Evolutionary conservation across 495 filamentous ascomycete genomes (phyloP).

Genomic region (Haplographium delicatum): DNA sequence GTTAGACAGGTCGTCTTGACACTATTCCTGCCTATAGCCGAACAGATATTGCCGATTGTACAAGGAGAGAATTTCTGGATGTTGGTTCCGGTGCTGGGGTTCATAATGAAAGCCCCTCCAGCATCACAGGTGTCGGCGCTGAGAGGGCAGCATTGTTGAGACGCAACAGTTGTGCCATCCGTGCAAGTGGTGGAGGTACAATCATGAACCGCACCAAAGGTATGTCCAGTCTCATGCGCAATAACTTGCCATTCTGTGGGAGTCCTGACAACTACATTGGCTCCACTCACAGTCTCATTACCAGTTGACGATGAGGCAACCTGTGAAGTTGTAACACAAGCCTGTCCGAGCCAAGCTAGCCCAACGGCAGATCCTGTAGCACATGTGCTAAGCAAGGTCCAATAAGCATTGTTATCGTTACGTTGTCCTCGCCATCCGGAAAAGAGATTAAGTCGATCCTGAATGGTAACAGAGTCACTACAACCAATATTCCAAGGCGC

Average conservation of each 20-base stretch:
- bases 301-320: constrained; percentile 33
- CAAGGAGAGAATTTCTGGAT: constrained; percentile 82
- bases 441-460: constrained; percentile 78
- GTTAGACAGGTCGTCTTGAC: constrained; percentile 72
- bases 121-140: constrained; percentile 68
- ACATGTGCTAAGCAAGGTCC: constrained; percentile 88
- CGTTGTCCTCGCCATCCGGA: constrained; percentile 75
- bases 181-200: constrained; percentile 66
- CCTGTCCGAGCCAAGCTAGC: constrained; percentile 86
- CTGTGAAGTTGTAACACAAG: constrained; percentile 61
- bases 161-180: constrained; percentile 50
- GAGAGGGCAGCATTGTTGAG: constrained; percentile 85
- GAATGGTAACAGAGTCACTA: constrained; percentile 54
- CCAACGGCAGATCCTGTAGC: constrained; percentile 83
- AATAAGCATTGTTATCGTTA: constrained; percentile 79
- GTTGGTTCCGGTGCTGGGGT: constrained; percentile 69
- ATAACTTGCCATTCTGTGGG: constrained; percentile 92
- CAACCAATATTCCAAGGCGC: constrained; percentile 83
- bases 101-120: constrained; percentile 81
- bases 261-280: constrained; percentile 87
- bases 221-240: constrained; percentile 93
- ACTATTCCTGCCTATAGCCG: constrained; percentile 74
- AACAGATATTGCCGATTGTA: constrained; percentile 90
- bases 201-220: constrained; percentile 94
- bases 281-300: constrained; percentile 69